Conservation (phyloP, 1,139 yeast species). For the Suhomyces maxii region DNA sequence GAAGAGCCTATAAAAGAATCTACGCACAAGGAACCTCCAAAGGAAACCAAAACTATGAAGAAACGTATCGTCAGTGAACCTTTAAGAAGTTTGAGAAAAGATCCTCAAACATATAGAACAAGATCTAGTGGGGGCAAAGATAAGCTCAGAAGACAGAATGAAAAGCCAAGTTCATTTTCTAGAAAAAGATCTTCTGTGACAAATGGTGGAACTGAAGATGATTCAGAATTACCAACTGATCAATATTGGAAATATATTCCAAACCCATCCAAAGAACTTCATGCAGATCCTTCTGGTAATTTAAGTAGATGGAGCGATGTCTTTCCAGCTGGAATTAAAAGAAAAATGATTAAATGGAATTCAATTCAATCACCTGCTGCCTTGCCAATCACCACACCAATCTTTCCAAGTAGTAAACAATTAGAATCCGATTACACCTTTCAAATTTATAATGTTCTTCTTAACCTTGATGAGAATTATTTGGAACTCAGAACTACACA, state of each 20-base stretch:
- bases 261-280: constrained; percentile 66
- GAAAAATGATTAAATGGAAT: constrained; percentile 83
- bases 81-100: not conserved
- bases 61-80: not conserved
- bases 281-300: constrained; percentile 50
- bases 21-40: not conserved
- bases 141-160: constrained; percentile 4
- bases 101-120: not conserved
- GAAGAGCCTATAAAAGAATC: not conserved
- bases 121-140: not conserved
- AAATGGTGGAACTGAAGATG: constrained; percentile 4
- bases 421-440: constrained; percentile 63
- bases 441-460: constrained; percentile 62
- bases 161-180: constrained; percentile 1
- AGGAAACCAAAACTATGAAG: not conserved
- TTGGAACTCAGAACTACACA: constrained; percentile 53
- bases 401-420: constrained; percentile 70
- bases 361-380: constrained; percentile 93
- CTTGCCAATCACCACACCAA: constrained; percentile 74
- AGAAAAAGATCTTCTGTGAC: constrained; percentile 9
- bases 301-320: constrained; percentile 82
- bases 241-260: constrained; percentile 64
- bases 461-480: constrained; percentile 51
- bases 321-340: constrained; percentile 66
- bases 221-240: constrained; percentile 18